phyloP scores from a whole-genome alignment of 768 basidiomycete genomes.

The Tylopilus plumbeoviolaceoides region DNA sequence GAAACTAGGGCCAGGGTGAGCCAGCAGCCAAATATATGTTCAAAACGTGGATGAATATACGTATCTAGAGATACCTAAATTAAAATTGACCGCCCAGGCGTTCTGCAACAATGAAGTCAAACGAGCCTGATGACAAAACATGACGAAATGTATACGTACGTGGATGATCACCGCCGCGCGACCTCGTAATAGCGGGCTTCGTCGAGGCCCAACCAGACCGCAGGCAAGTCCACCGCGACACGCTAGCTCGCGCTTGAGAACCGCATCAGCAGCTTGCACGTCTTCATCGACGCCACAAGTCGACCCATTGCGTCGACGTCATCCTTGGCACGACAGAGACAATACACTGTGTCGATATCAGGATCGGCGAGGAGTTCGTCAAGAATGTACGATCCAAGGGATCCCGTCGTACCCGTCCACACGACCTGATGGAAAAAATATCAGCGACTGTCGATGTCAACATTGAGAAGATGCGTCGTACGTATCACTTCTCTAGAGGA shows the following conservation, averaged over 20 bases:
- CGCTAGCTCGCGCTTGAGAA: conserved; percentile 6
- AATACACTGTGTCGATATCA: conserved; percentile 41
- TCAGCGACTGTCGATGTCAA: background rate
- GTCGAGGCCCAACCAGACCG: too few relatives aligned
- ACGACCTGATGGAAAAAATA: conserved; percentile 20
- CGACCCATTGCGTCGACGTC: conserved; percentile 41
- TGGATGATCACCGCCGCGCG: too few relatives aligned
- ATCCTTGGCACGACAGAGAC: conserved; percentile 46
- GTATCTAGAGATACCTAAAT: conserved; percentile 32
- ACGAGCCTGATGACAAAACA: too few relatives aligned
- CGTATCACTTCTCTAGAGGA: conserved; percentile 15
- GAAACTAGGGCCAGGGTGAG: conserved; percentile 26
- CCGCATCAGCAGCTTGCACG: conserved; percentile 29
- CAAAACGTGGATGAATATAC: background rate
- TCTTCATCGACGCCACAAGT: conserved; percentile 38
- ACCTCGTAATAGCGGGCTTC: too few relatives aligned
- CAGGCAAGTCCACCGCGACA: conserved; percentile 42
- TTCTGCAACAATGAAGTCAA: conserved; percentile 35
- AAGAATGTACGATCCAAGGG: conserved; percentile 53
- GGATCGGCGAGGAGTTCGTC: conserved; percentile 37
- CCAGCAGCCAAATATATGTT: too few relatives aligned
- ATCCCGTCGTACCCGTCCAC: conserved; percentile 51
- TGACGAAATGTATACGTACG: too few relatives aligned
- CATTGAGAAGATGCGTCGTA: background rate
- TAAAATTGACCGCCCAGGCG: conserved; percentile 58